Evolutionary conservation across 169 alveolate genomes (phyloP).

Genomic region (Besnoitia besnoiti): DNA sequence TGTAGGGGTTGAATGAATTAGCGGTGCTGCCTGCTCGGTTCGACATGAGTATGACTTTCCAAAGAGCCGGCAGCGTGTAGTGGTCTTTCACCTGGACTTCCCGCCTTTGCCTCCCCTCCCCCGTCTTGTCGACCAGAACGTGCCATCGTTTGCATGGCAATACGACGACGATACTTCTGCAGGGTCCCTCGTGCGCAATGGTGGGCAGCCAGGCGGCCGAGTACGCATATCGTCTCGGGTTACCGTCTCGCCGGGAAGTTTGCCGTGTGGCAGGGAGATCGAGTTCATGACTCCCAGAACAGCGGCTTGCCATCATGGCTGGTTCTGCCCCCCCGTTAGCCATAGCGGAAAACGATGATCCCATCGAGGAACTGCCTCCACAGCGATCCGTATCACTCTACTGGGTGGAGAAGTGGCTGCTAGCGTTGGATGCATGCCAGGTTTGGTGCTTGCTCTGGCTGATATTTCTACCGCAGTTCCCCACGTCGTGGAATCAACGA

Average conservation of each 20-base stretch:
- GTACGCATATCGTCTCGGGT: background rate
- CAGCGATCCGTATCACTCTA: conserved; percentile 33
- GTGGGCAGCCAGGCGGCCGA: background rate
- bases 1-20: too few relatives aligned
- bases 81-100: too few relatives aligned
- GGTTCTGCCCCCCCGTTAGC: background rate
- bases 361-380: background rate
- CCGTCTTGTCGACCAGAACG: too few relatives aligned
- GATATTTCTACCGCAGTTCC: conserved; percentile 20
- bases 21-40: too few relatives aligned
- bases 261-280: background rate
- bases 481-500: background rate
- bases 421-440: background rate
- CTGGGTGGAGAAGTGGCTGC: conserved; percentile 41
- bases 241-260: background rate
- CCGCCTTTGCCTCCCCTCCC: too few relatives aligned
- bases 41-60: too few relatives aligned
- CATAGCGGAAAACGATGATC: background rate
- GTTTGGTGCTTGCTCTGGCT: conserved; percentile 31
- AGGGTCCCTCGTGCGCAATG: background rate
- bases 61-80: too few relatives aligned
- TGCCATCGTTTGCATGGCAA: too few relatives aligned
- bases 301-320: background rate
- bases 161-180: too few relatives aligned
- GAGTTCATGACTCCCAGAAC: background rate